phyloP scores from a whole-genome alignment of 2,329 filamentous ascomycete species.

The Annulohypoxylon truncatum region DNA sequence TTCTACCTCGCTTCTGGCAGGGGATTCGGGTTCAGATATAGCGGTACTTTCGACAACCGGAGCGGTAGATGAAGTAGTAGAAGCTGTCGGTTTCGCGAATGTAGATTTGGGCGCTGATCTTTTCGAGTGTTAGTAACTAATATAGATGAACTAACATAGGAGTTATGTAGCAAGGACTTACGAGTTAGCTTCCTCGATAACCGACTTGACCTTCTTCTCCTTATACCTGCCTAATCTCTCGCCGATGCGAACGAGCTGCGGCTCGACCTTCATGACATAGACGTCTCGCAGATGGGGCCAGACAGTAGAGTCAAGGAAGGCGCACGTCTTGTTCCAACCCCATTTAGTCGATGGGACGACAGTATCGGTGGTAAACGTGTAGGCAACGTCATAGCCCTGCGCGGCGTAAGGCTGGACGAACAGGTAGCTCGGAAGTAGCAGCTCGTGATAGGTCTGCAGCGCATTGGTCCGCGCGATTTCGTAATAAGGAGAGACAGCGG shows the following conservation, averaged over 20 bases:
- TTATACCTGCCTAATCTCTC: constrained; percentile 85
- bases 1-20: constrained; percentile 33
- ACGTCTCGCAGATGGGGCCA: constrained; percentile 84
- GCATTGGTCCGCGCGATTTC: constrained; percentile 71
- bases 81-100: constrained; percentile 53
- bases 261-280: constrained; percentile 93
- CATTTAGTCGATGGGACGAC: constrained; percentile 78
- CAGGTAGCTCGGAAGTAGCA: constrained; percentile 80
- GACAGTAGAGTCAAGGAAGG: constrained; percentile 79
- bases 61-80: constrained; percentile 45
- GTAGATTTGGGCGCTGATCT: constrained; percentile 52
- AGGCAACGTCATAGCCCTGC: constrained; percentile 74
- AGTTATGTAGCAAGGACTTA: constrained; percentile 42
- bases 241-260: constrained; percentile 91
- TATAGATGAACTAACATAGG: not conserved
- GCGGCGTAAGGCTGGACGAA: constrained; percentile 79
- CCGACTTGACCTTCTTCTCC: constrained; percentile 56
- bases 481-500: constrained; percentile 77
- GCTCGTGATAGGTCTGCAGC: constrained; percentile 75
- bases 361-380: constrained; percentile 74
- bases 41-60: constrained; percentile 40
- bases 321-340: constrained; percentile 74
- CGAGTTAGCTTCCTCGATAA: constrained; percentile 49
- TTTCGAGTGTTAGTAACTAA: constrained; percentile 22
- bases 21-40: constrained; percentile 41